These are phyloP conservation scores for Pythium guiyangense DNA, from an alignment of 352 stramenopile species.

Conservation along the genomic window DNA sequence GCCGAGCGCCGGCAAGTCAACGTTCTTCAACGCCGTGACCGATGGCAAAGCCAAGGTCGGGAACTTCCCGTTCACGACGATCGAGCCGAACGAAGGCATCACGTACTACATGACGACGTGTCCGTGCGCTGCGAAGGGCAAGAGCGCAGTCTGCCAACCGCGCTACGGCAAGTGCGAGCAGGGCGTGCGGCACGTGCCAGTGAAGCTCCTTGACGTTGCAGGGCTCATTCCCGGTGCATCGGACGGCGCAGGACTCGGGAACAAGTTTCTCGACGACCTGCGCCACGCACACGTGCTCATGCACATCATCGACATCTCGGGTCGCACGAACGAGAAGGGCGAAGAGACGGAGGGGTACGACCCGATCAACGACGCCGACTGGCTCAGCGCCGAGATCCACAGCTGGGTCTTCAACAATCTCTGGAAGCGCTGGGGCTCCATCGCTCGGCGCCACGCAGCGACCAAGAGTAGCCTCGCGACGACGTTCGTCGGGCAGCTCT, in stretches of 20 bases:
- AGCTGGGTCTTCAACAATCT: conserved; percentile 89
- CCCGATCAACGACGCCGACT: conserved; percentile 86
- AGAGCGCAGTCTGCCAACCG: conserved; percentile 57
- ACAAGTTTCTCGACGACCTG: conserved; percentile 97
- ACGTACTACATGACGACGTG: conserved; percentile 87
- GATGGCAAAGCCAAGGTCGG: conserved; percentile 85
- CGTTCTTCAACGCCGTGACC: conserved; percentile 89
- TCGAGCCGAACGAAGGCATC: conserved; percentile 87
- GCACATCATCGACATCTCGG: conserved; percentile 89
- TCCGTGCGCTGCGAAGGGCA: conserved; percentile 62
- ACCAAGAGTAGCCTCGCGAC: conserved; percentile 64
- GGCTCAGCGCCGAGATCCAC: conserved; percentile 84
- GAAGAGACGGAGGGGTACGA: conserved; percentile 85
- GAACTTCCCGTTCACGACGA: conserved; percentile 90
- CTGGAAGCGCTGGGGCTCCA: conserved; percentile 78
- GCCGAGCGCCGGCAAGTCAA: conserved; percentile 85
- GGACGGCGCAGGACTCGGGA: conserved; percentile 94
- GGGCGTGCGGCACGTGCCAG: conserved; percentile 69
- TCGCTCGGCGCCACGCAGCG: conserved; percentile 65
- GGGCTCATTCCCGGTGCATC: conserved; percentile 80
- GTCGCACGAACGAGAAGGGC: conserved; percentile 88
- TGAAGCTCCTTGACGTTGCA: conserved; percentile 83
- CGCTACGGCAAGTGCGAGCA: conserved; percentile 77
- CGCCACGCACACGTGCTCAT: conserved; percentile 86
- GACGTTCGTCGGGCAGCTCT: conserved; percentile 75